phyloP scores from a whole-genome alignment of 768 basidiomycete genomes.

The Psilocybe cubensis region DNA sequence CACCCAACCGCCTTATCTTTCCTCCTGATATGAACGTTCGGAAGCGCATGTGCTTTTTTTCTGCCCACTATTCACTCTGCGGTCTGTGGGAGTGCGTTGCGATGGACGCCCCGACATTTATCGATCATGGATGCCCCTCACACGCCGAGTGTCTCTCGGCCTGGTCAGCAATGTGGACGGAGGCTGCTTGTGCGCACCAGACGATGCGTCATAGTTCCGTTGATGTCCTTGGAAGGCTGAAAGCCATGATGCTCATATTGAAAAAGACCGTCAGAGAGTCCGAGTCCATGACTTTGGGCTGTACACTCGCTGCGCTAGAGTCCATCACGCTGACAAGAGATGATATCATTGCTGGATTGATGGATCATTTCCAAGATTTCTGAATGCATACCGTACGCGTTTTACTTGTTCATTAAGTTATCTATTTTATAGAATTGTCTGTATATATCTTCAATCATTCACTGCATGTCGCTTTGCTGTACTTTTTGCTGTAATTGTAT shows the following conservation, averaged over 20 bases:
- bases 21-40: slow-evolving; percentile 34
- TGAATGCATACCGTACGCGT: too few relatives aligned
- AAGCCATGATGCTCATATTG: slow-evolving; percentile 41
- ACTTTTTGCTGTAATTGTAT: neutral
- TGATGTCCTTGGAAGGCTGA: slow-evolving; percentile 65
- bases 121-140: slow-evolving; percentile 43
- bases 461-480: neutral
- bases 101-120: slow-evolving; percentile 47
- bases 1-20: slow-evolving; percentile 27
- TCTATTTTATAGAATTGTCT: neutral
- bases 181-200: slow-evolving; percentile 50
- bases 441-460: too few relatives aligned
- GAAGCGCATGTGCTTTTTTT: slow-evolving; percentile 51
- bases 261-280: slow-evolving; percentile 38
- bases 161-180: slow-evolving; percentile 56
- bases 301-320: slow-evolving; percentile 49
- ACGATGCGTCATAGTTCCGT: slow-evolving; percentile 45
- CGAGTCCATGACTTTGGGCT: slow-evolving; percentile 40
- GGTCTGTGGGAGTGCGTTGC: slow-evolving; percentile 58
- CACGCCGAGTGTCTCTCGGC: slow-evolving; percentile 52
- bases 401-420: neutral
- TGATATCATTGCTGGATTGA: slow-evolving; percentile 40
- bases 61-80: slow-evolving; percentile 60
- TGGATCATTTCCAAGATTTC: slow-evolving; percentile 38
- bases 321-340: slow-evolving; percentile 42